A percentile compares a stretch with the other conserved stretches of the same genome.
These are phyloP conservation scores for Populus hybrid DNA, from an alignment of 441 rosid species.

Conservation along the genomic window DNA sequence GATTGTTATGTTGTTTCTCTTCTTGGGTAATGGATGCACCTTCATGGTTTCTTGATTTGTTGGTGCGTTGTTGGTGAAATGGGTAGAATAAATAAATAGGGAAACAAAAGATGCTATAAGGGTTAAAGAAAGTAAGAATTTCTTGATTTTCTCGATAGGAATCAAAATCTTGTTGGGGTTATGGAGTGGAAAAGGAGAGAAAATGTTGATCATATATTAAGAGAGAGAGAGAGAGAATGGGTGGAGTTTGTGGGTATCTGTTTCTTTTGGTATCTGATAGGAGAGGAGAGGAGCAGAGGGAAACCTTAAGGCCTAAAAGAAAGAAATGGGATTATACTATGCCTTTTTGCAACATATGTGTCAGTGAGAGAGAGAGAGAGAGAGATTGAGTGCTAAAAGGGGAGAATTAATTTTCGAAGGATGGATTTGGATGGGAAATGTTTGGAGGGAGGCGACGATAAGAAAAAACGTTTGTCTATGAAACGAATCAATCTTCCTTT, in stretches of 20 bases:
- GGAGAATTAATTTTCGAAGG: not conserved
- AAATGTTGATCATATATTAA: conserved; percentile 15
- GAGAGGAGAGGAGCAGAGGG: not conserved
- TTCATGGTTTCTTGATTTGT: conserved; percentile 47
- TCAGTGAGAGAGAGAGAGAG: not conserved
- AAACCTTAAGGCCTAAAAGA: not conserved
- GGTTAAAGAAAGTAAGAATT: conserved; percentile 17
- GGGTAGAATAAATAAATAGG: conserved; percentile 14
- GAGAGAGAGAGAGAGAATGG: not conserved
- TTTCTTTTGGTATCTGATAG: not conserved
- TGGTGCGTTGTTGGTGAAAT: not conserved
- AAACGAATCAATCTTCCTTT: not conserved
- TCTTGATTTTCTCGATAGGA: conserved; percentile 22
- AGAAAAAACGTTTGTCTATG: not conserved
- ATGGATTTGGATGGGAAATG: not conserved
- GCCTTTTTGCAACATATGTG: not conserved
- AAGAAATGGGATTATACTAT: not conserved
- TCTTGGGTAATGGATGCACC: conserved; percentile 73
- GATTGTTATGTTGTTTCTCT: conserved; percentile 60
- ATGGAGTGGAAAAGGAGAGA: conserved; percentile 24
- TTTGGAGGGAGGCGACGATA: not conserved
- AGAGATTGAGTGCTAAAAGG: not conserved
- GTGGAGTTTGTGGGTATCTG: not conserved
- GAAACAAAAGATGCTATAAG: conserved; percentile 32
- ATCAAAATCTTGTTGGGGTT: conserved; percentile 38